Percentiles rank a stretch among this genome's conserved stretches.
Evolutionary conservation across 192 early-diverging fungal species (phyloP).

Genomic region (Coemansia umbellata): DNA sequence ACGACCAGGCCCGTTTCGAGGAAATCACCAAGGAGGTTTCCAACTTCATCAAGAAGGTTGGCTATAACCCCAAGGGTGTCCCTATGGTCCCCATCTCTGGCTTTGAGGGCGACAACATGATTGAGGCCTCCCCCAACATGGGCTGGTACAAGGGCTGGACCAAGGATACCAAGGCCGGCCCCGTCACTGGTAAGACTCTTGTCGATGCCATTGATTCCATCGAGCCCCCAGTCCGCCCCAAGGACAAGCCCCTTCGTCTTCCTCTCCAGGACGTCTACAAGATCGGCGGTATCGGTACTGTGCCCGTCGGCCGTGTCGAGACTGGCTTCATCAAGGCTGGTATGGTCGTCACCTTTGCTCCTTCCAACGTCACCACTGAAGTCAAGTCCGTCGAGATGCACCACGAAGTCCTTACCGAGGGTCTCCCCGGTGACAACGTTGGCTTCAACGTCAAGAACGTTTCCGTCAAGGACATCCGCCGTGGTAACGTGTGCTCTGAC

Average conservation of each 20-base stretch:
- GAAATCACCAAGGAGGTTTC: conserved; percentile 96
- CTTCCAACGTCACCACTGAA: conserved; percentile 83
- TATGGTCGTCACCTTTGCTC: conserved; percentile 86
- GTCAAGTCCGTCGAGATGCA: conserved; percentile 99
- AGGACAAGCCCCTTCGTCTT: conserved; percentile 94
- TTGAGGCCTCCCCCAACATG: conserved; percentile 91
- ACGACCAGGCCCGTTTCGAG: conserved; percentile 89
- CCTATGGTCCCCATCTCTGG: conserved; percentile 98
- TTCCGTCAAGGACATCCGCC: conserved; percentile 95
- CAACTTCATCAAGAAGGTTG: conserved; percentile 96
- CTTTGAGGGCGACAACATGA: conserved; percentile 98
- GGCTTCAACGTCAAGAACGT: conserved; percentile 99
- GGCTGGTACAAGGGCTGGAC: conserved; percentile 97
- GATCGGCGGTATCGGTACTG: conserved; percentile 96
- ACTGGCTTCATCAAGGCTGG: conserved; percentile 93
- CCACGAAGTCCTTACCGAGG: conserved; percentile 86
- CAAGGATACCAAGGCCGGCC: conserved; percentile 81
- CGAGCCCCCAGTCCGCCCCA: conserved; percentile 84
- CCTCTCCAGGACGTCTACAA: conserved; percentile 98
- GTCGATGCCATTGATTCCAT: conserved; percentile 93
- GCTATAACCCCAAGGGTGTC: conserved; percentile 89
- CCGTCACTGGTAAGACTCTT: conserved; percentile 72
- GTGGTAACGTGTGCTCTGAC: conserved; percentile 94
- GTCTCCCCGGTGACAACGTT: conserved; percentile 94
- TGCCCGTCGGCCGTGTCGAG: conserved; percentile 96